Conservation (phyloP, 768 basidiomycete species). For the Leccinum ochraceum region DNA sequence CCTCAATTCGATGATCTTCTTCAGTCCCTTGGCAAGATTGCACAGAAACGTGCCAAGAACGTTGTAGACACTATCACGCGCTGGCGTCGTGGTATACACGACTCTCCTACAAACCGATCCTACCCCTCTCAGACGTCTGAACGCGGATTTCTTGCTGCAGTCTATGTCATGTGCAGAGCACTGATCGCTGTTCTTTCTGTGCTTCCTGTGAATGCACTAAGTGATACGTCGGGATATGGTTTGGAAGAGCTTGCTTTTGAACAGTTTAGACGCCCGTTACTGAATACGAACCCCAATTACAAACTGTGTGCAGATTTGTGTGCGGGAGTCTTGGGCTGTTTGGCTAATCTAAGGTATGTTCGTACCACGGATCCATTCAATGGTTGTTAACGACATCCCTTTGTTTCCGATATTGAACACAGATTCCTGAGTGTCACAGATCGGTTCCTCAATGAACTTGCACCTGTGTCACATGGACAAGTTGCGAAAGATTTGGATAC, state of each 20-base stretch:
- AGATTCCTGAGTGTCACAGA: slow-evolving; percentile 95
- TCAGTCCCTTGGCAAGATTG: slow-evolving; percentile 82
- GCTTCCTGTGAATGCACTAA: slow-evolving; percentile 74
- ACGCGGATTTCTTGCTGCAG: slow-evolving; percentile 77
- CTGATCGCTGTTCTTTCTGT: slow-evolving; percentile 74
- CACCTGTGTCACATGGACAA: slow-evolving; percentile 70
- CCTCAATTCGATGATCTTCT: slow-evolving; percentile 81
- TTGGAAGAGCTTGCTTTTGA: slow-evolving; percentile 91
- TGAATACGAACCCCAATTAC: slow-evolving; percentile 72
- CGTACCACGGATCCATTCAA: background rate
- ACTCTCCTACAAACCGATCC: slow-evolving; percentile 45
- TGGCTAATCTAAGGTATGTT: slow-evolving; percentile 76
- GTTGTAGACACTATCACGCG: slow-evolving; percentile 86
- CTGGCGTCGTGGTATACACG: slow-evolving; percentile 80
- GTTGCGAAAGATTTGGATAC: slow-evolving; percentile 79
- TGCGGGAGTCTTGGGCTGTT: slow-evolving; percentile 79
- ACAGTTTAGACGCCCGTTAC: slow-evolving; percentile 69
- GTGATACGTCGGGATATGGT: slow-evolving; percentile 73
- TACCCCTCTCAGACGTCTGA: slow-evolving; percentile 44
- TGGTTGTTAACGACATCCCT: background rate
- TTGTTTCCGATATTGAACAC: background rate
- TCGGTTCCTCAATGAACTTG: slow-evolving; percentile 79
- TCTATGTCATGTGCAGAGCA: slow-evolving; percentile 89
- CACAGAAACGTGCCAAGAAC: slow-evolving; percentile 78
- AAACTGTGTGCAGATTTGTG: slow-evolving; percentile 80